Evolutionary conservation across 352 stramenopile genomes (phyloP).

Genomic region (Phytophthora europaea): DNA sequence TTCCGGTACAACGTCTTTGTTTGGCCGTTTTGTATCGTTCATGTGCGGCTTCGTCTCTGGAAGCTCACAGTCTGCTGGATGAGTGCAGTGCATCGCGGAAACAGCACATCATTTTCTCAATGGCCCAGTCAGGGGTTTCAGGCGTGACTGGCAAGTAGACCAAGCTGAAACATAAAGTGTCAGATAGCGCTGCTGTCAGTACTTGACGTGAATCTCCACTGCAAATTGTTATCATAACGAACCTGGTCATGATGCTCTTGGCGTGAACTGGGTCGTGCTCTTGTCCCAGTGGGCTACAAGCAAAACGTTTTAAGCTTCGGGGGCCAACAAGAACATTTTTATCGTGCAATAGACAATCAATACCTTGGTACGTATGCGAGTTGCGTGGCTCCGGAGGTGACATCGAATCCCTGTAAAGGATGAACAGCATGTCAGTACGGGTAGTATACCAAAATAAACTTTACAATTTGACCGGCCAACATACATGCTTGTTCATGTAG

Average conservation of each 20-base stretch:
- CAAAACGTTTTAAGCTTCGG: not conserved
- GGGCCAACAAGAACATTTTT: too few relatives aligned
- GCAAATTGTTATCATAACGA: constrained; percentile 15
- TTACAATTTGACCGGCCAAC: constrained; percentile 5
- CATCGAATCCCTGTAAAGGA: constrained; percentile 72
- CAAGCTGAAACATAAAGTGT: constrained; percentile 46
- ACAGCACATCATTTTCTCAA: constrained; percentile 81
- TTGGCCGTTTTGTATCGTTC: not conserved
- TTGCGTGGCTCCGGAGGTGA: constrained; percentile 81
- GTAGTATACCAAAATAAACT: not conserved
- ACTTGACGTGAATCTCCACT: not conserved
- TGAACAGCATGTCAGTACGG: constrained; percentile 5
- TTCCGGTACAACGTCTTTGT: not conserved
- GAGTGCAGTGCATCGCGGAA: constrained; percentile 63
- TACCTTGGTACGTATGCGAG: constrained; percentile 78
- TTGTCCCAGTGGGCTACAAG: constrained; percentile 50
- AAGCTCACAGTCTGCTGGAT: constrained; percentile 37
- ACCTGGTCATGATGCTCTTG: constrained; percentile 85
- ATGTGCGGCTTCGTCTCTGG: not conserved
- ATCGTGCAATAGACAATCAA: not conserved
- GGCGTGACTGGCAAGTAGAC: constrained; percentile 84
- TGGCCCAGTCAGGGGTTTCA: constrained; percentile 80
- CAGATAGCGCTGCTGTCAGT: not conserved
- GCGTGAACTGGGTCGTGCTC: constrained; percentile 67
- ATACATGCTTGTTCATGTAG: constrained; percentile 82